Conservation (phyloP, 2,329 filamentous ascomycete genomes). For the Cladosporium sp. region DNA sequence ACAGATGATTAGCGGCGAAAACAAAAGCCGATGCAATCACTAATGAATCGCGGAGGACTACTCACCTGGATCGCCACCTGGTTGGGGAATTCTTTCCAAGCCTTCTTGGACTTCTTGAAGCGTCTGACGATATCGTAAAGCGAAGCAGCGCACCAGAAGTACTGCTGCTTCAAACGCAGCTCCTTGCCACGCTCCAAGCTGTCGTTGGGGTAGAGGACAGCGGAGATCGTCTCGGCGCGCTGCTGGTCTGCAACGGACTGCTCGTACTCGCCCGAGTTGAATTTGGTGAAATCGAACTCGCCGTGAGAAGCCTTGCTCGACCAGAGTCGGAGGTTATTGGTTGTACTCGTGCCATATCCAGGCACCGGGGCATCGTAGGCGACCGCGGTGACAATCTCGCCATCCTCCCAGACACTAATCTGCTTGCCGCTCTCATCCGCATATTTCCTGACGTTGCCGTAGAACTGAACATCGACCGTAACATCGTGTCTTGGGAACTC, state of each 20-base stretch:
- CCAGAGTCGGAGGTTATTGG: conserved; percentile 96
- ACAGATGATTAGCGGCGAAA: too few species aligned
- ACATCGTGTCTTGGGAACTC: conserved; percentile 96
- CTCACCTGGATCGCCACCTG: conserved; percentile 80
- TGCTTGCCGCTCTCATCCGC: conserved; percentile 68
- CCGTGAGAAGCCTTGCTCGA: conserved; percentile 95
- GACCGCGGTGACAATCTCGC: conserved; percentile 85
- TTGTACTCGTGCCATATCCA: conserved; percentile 81
- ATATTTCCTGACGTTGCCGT: conserved; percentile 73
- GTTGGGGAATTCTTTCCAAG: conserved; percentile 88
- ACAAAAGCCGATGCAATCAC: too few species aligned
- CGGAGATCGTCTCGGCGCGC: conserved; percentile 96
- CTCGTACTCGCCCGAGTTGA: conserved; percentile 97
- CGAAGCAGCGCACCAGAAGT: conserved; percentile 98
- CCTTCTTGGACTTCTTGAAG: conserved; percentile 93
- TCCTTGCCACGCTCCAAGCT: conserved; percentile 96
- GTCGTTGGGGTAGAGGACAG: conserved; percentile 95
- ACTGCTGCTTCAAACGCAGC: conserved; percentile 95
- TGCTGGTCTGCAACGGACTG: conserved; percentile 97
- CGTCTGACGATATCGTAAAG: conserved; percentile 92
- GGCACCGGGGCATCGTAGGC: conserved; percentile 87
- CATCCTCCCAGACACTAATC: conserved; percentile 77
- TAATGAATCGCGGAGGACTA: too few species aligned
- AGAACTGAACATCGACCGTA: conserved; percentile 95
- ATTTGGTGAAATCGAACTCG: conserved; percentile 99